These are phyloP conservation scores for peach (Prunus persica) DNA, from an alignment of 306 rosid species.

Conservation along the genomic window Prunus_persica_NCBIv2 NC_034015.1:7214001-7214500, in stretches of 20 bases:
- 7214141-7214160: slow-evolving; percentile 22
- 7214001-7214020: slow-evolving; percentile 96
- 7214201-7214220: neutral
- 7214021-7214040: slow-evolving; percentile 98
- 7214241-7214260: neutral
- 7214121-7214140: slow-evolving; percentile 99
- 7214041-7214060: slow-evolving; percentile 88
- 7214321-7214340: neutral
- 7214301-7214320: neutral
- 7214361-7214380: neutral
- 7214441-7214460: neutral
- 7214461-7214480: neutral
- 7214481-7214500: neutral
- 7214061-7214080: slow-evolving; percentile 88
- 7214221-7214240: neutral
- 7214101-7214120: slow-evolving; percentile 98
- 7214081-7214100: slow-evolving; percentile 98
- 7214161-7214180: slow-evolving; percentile 2
- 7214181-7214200: neutral
- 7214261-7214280: neutral
- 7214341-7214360: neutral
- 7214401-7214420: neutral
- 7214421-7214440: neutral
- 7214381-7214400: neutral
- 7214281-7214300: neutral